Evolutionary conservation across 257 asterid genomes (phyloP).

Genomic region (Asclepias syriaca): DNA sequence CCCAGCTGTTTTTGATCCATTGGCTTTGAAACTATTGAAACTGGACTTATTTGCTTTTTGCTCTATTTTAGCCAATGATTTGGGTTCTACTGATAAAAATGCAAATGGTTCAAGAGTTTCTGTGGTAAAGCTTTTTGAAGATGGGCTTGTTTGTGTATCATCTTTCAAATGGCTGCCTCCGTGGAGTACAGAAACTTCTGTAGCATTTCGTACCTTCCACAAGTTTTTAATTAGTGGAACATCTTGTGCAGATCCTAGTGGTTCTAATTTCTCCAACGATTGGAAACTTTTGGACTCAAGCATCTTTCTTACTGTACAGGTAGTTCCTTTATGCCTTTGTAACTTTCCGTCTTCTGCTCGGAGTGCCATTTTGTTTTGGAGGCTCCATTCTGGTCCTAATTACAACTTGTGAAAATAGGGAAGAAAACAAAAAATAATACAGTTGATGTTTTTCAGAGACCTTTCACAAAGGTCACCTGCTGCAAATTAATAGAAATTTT

Average conservation of each 20-base stretch:
- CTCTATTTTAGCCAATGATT: constrained; percentile 37
- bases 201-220: constrained; percentile 79
- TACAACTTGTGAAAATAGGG: background rate
- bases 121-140: constrained; percentile 59
- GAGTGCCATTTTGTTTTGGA: background rate
- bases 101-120: constrained; percentile 37
- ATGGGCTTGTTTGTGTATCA: constrained; percentile 80
- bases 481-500: background rate
- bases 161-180: constrained; percentile 93
- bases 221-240: constrained; percentile 69
- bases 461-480: background rate
- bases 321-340: constrained; percentile 20
- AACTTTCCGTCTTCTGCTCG: background rate
- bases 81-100: constrained; percentile 9
- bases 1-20: constrained; percentile 69
- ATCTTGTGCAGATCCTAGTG: constrained; percentile 52
- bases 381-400: background rate
- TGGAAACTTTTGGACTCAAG: constrained; percentile 38
- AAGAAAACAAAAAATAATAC: background rate
- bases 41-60: constrained; percentile 76
- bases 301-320: constrained; percentile 60
- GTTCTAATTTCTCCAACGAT: constrained; percentile 31
- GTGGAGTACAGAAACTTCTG: constrained; percentile 90
- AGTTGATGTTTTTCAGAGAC: background rate
- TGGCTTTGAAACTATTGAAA: constrained; percentile 82